Percentiles rank a stretch among this genome's conserved stretches.
phyloP scores from a whole-genome alignment of 2,329 filamentous ascomycete genomes.

The Fusarium protoensiforme region DNA sequence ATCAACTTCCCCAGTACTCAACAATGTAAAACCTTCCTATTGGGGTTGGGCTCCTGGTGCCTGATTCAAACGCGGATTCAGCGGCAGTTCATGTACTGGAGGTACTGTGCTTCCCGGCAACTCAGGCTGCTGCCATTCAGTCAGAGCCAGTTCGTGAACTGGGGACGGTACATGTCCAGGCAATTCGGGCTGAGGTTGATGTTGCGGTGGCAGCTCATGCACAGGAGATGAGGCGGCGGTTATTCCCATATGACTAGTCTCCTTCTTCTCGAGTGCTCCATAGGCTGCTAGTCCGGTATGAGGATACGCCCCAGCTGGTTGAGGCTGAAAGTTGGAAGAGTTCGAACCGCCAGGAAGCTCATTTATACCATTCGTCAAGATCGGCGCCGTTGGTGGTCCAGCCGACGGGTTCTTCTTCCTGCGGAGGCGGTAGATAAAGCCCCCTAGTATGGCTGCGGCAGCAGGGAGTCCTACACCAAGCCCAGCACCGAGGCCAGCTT shows the following conservation, averaged over 20 bases:
- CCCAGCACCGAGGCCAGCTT: not conserved
- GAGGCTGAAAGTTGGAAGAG: not conserved
- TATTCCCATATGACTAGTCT: not conserved
- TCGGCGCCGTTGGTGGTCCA: not conserved
- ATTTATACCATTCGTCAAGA: not conserved
- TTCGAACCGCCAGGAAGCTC: not conserved
- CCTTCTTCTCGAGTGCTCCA: not conserved
- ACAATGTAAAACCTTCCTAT: not conserved
- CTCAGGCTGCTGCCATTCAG: not conserved
- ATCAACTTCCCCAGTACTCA: not conserved
- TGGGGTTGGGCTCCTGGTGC: not conserved
- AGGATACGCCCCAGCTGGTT: not conserved
- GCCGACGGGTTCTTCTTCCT: not conserved
- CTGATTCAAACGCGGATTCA: not conserved
- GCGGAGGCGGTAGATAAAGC: not conserved
- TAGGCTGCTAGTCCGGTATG: not conserved
- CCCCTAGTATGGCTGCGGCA: not conserved
- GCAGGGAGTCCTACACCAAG: not conserved
- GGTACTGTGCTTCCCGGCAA: not conserved
- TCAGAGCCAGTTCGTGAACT: not conserved
- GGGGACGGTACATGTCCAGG: not conserved
- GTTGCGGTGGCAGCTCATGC: not conserved
- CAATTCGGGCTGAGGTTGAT: not conserved
- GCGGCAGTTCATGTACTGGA: not conserved
- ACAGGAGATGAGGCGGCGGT: not conserved